These are phyloP conservation scores for Globisporangium uncinulatum DNA, from an alignment of 352 stramenopile genomes.

Conservation along the genomic window DNA sequence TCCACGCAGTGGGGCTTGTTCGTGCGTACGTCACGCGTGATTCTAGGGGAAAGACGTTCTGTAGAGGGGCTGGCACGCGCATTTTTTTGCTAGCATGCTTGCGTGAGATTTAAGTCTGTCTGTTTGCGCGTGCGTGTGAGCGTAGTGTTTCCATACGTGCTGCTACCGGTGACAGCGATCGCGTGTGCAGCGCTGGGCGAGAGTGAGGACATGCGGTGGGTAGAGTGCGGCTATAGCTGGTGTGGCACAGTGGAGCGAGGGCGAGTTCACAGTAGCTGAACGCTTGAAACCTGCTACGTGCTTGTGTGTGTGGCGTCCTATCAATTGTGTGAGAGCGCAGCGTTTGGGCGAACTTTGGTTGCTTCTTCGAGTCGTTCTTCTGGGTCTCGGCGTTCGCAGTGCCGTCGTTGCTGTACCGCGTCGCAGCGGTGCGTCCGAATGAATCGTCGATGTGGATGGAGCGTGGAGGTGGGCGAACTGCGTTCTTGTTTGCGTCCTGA, in stretches of 20 bases:
- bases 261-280: not conserved
- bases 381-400: slow-evolving; percentile 62
- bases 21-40: slow-evolving; percentile 29
- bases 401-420: slow-evolving; percentile 56
- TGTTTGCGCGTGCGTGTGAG: not conserved
- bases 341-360: slow-evolving; percentile 59
- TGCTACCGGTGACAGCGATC: slow-evolving; percentile 55
- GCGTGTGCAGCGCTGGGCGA: slow-evolving; percentile 44
- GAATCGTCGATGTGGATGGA: not conserved
- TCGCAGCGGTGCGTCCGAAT: slow-evolving; percentile 39
- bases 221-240: not conserved
- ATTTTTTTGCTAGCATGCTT: not conserved
- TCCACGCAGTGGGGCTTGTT: slow-evolving; percentile 61
- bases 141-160: slow-evolving; percentile 57
- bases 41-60: not conserved
- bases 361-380: slow-evolving; percentile 70
- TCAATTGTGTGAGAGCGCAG: slow-evolving; percentile 3
- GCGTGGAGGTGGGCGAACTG: too few relatives aligned
- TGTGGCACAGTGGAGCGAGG: too few relatives aligned
- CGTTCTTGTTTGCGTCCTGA: not conserved
- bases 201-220: slow-evolving; percentile 43
- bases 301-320: too few relatives aligned
- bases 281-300: not conserved
- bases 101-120: not conserved
- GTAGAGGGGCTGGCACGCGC: not conserved